A percentile compares a stretch with the other conserved stretches of the same genome.
Conservation (phyloP, 176 grass and related monocot species). For the Eleusine coracana region DNA sequence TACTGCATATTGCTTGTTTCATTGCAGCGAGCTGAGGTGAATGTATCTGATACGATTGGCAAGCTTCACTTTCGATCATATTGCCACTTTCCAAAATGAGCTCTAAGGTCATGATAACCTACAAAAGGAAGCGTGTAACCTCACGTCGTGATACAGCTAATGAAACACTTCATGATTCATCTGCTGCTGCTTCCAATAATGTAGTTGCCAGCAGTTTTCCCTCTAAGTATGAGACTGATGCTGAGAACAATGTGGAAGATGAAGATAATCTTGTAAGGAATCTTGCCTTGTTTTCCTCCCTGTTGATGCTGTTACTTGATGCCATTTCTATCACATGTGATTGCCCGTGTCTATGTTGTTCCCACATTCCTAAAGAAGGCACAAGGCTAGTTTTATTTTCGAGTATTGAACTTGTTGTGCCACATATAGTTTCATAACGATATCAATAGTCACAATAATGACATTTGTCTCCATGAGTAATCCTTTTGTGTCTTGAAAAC, state of each 20-base stretch:
- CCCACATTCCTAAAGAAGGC: not conserved
- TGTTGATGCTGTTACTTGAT: not conserved
- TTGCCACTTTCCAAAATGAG: constrained; percentile 39
- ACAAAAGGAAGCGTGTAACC: constrained; percentile 63
- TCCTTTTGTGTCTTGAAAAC: not conserved
- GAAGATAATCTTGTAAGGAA: constrained; percentile 49
- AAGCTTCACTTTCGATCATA: not conserved
- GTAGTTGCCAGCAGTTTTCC: not conserved
- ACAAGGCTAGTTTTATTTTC: not conserved
- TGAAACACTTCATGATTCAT: constrained; percentile 7
- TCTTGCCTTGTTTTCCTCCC: constrained; percentile 7
- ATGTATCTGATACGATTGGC: not conserved
- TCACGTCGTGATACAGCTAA: constrained; percentile 12
- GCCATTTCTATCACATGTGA: not conserved
- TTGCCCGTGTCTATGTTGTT: constrained; percentile 12
- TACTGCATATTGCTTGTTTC: constrained; percentile 13
- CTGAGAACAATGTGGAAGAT: not conserved
- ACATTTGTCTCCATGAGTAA: constrained; percentile 12
- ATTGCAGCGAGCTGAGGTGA: constrained; percentile 19
- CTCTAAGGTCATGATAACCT: constrained; percentile 53
- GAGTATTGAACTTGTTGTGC: not conserved
- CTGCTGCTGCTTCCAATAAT: constrained; percentile 28
- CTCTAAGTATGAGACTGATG: not conserved
- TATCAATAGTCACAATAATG: not conserved
- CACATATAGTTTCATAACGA: not conserved